These are phyloP conservation scores for Paracoccidioides lutzii DNA, from an alignment of 2,329 filamentous ascomycete genomes.

Conservation along the genomic window DNA sequence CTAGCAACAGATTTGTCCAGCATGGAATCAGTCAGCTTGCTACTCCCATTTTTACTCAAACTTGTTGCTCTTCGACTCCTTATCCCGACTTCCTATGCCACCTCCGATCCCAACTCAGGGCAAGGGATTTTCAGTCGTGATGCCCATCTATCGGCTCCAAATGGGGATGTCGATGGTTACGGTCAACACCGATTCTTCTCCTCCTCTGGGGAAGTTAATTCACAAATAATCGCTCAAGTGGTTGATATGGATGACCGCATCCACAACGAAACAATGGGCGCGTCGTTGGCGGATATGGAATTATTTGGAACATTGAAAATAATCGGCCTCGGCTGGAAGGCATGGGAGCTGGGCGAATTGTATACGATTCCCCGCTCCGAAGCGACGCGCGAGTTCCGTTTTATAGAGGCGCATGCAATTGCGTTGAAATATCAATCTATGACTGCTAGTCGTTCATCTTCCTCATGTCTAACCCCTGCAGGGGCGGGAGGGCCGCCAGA, in stretches of 20 bases:
- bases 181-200: not conserved
- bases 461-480: not conserved
- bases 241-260: slow-evolving; percentile 26
- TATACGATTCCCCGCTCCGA: slow-evolving; percentile 20
- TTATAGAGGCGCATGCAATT: not conserved
- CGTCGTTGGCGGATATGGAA: slow-evolving; percentile 21
- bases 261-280: slow-evolving; percentile 20
- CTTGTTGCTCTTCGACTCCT: slow-evolving; percentile 30
- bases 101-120: not conserved
- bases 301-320: slow-evolving; percentile 22
- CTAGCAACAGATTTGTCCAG: slow-evolving; percentile 34
- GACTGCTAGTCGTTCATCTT: not conserved
- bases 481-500: too few relatives aligned
- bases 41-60: slow-evolving; percentile 30
- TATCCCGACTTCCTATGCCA: slow-evolving; percentile 18
- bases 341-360: slow-evolving; percentile 25
- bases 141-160: not conserved
- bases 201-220: not conserved
- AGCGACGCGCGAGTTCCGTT: not conserved
- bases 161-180: not conserved
- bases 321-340: slow-evolving; percentile 28
- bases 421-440: not conserved
- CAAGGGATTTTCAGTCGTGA: not conserved
- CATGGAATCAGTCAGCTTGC: slow-evolving; percentile 26
- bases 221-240: slow-evolving; percentile 20